Conservation (phyloP, 2,329 filamentous ascomycete genomes). For the Penicillium sp. region DNA sequence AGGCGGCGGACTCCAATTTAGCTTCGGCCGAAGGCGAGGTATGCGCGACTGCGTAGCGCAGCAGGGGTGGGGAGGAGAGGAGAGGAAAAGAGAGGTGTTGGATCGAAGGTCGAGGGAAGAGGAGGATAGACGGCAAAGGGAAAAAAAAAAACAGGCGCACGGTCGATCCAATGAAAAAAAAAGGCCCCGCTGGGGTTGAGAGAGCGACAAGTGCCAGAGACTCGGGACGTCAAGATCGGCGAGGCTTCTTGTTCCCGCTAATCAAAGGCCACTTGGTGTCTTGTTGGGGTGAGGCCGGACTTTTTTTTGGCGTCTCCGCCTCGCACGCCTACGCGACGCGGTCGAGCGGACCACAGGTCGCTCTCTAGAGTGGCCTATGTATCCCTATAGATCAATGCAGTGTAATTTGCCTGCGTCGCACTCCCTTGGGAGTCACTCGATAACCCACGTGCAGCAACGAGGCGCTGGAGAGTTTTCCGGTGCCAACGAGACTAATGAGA, state of each 20-base stretch:
- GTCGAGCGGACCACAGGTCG: too few species aligned
- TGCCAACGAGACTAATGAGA: too few species aligned
- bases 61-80: constrained; percentile 4
- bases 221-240: constrained; percentile 16
- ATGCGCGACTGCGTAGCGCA: background rate
- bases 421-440: constrained; percentile 3
- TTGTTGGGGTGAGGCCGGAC: too few species aligned
- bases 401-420: too few species aligned
- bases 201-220: too few species aligned
- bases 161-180: constrained; percentile 8
- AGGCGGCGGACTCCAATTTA: background rate
- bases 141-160: constrained; percentile 12
- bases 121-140: constrained; percentile 1
- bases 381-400: too few species aligned
- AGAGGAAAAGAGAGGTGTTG: constrained; percentile 3
- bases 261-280: too few species aligned
- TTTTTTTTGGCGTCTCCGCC: background rate
- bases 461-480: constrained; percentile 4
- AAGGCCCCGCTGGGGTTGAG: constrained; percentile 13
- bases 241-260: too few species aligned
- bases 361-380: too few species aligned
- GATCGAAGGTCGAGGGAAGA: background rate
- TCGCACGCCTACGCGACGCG: too few species aligned
- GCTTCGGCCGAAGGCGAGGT: constrained; percentile 3
- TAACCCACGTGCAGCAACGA: constrained; percentile 12